A percentile compares a stretch with the other conserved stretches of the same genome.
Evolutionary conservation across 202 grass and related monocot species (phyloP).

Genomic region (Saccharum hybrid): DNA sequence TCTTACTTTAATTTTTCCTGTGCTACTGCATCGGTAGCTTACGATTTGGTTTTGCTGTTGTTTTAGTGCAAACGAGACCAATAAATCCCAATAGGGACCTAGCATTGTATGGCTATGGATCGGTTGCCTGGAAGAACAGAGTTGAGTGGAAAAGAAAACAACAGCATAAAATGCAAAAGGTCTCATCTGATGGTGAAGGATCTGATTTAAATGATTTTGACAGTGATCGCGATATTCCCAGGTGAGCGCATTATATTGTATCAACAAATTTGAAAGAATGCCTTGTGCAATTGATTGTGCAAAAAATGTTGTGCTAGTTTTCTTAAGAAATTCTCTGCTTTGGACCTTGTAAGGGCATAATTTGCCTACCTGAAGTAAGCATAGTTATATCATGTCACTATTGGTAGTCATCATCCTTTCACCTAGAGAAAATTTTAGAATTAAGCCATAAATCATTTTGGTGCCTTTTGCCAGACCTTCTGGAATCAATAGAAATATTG

Average conservation of each 20-base stretch:
- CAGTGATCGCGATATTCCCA: constrained; percentile 23
- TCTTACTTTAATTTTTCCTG: not conserved
- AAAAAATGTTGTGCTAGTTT: constrained; percentile 5
- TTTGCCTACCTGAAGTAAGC: not conserved
- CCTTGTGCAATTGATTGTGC: not conserved
- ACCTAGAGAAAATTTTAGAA: not conserved
- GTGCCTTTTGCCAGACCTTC: constrained; percentile 1
- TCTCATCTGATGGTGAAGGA: constrained; percentile 40
- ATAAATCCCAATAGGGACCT: constrained; percentile 42
- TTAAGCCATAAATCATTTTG: not conserved
- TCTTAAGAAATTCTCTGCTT: not conserved
- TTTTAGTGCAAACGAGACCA: constrained; percentile 22
- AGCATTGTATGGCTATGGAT: constrained; percentile 40
- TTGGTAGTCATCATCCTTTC: not conserved
- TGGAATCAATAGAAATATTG: not conserved
- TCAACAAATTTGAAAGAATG: not conserved
- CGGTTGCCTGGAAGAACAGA: constrained; percentile 45
- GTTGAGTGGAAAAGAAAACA: constrained; percentile 47
- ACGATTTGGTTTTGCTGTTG: not conserved
- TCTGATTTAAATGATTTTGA: constrained; percentile 44
- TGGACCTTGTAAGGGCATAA: not conserved
- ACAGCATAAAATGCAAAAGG: constrained; percentile 40
- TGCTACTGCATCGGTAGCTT: not conserved
- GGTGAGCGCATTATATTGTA: constrained; percentile 10
- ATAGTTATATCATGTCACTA: not conserved